phyloP scores from a whole-genome alignment of 345 rosid genomes.

The Garcia nutans region DNA sequence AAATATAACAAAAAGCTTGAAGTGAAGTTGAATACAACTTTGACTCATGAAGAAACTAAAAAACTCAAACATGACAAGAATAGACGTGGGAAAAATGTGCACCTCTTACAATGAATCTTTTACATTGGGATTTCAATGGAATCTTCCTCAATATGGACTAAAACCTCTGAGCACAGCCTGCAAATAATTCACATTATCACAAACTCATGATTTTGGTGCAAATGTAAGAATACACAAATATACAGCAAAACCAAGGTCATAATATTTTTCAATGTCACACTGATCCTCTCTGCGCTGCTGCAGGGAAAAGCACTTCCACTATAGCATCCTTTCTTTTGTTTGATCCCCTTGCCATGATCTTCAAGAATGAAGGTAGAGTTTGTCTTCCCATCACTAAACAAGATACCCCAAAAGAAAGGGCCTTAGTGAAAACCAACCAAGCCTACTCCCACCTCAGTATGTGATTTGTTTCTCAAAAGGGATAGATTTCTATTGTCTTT shows the following conservation, averaged over 20 bases:
- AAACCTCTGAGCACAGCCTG: slow-evolving; percentile 3
- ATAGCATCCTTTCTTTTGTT: slow-evolving; percentile 75
- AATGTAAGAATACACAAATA: slow-evolving; percentile 18
- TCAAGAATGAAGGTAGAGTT: slow-evolving; percentile 78
- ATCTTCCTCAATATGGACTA: not conserved
- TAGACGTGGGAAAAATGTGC: not conserved
- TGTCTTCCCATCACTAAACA: slow-evolving; percentile 57
- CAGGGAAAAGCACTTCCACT: slow-evolving; percentile 69
- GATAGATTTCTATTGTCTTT: slow-evolving; percentile 49
- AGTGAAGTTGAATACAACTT: not conserved
- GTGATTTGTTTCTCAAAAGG: slow-evolving; percentile 59
- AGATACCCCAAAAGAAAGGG: slow-evolving; percentile 63
- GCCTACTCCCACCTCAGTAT: slow-evolving; percentile 72
- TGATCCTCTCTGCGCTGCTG: slow-evolving; percentile 42
- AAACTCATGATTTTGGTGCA: slow-evolving; percentile 3
- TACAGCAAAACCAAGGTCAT: slow-evolving; percentile 16
- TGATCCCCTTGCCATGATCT: slow-evolving; percentile 71
- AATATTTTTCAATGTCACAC: slow-evolving; percentile 22
- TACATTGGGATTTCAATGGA: not conserved
- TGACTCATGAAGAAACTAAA: not conserved
- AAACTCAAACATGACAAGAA: not conserved
- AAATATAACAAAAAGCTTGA: too few species aligned
- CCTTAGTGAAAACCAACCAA: slow-evolving; percentile 59
- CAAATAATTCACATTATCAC: slow-evolving; percentile 1
- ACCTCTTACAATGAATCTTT: not conserved